Evolutionary conservation across 73 alveolate genomes (phyloP).

Genomic region (Paramecium biaurelia): DNA sequence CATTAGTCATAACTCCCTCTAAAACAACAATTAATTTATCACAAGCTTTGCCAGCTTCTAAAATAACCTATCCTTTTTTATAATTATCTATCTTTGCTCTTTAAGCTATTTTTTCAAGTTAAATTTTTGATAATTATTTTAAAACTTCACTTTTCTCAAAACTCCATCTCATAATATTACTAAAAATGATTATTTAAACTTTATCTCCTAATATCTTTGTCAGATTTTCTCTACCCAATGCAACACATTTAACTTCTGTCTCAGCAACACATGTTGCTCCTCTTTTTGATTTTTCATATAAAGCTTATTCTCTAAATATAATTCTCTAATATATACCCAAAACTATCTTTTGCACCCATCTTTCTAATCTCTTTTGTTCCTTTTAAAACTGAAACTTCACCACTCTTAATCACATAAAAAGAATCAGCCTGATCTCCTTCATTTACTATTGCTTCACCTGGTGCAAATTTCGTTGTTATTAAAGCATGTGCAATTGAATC

Average conservation of each 20-base stretch:
- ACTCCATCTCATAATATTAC: slow-evolving; percentile 68
- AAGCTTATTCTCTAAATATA: slow-evolving; percentile 48
- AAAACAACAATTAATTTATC: slow-evolving; percentile 58
- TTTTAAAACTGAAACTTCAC: slow-evolving; percentile 60
- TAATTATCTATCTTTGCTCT: slow-evolving; percentile 58
- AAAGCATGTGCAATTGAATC: slow-evolving; percentile 62
- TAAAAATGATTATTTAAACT: slow-evolving; percentile 59
- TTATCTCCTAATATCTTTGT: slow-evolving; percentile 64
- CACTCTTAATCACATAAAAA: slow-evolving; percentile 55
- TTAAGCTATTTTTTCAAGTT: slow-evolving; percentile 63
- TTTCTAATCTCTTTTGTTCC: slow-evolving; percentile 50
- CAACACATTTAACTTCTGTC: slow-evolving; percentile 60
- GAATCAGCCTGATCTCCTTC: slow-evolving; percentile 65
- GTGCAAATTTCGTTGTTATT: slow-evolving; percentile 50
- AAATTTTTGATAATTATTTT: slow-evolving; percentile 49
- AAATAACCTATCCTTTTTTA: slow-evolving; percentile 53
- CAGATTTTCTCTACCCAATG: slow-evolving; percentile 67
- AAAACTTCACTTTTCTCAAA: slow-evolving; percentile 64
- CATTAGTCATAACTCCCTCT: slow-evolving; percentile 49
- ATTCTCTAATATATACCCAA: slow-evolving; percentile 1
- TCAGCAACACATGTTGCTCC: slow-evolving; percentile 65
- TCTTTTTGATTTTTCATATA: slow-evolving; percentile 60
- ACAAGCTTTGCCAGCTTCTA: slow-evolving; percentile 53
- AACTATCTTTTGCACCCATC: slow-evolving; percentile 53
- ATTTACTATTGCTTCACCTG: slow-evolving; percentile 54